Evolutionary conservation across 257 asterid species (phyloP), one percentile per base, ranked within the genome.

Genomic region (Euphrasia confusa): DNA sequence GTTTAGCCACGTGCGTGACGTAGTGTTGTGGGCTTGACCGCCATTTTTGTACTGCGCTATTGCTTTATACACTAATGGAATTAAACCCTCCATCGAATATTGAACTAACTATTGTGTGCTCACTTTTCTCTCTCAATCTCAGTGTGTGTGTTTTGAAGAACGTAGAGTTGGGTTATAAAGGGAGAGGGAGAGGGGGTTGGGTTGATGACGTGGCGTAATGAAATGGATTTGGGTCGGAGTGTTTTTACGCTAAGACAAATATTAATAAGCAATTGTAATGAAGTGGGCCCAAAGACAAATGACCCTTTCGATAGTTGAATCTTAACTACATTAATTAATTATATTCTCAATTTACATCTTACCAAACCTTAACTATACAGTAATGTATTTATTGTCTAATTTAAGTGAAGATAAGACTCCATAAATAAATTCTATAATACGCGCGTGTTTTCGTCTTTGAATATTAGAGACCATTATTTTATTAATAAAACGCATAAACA

Each of bases 51-150:
- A 87, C 52, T 90, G 95, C 63, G 83, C 73, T 39, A 90, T 84
- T 10, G 96, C 96, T 75, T 66, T 84, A 67, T 85, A 90, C 18
- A 90, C 87, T 50, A 83, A 75, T 60, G 97, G 97, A 76, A 90
- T 85, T 0, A 90, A 60, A 4, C 97, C 97, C 73, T 90, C 97
- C 97, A 90, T 90, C 2, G 24, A 21, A 21, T 21, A n/a, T n/a
- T n/a, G 24, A 21, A 21, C 24, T 21, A 21, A 21, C 24, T 21
- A 21, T n/a, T n/a, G n/a, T n/a, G n/a, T n/a, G 76, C 32, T 37
- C 21, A 68, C 12, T 61, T 6, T 55, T 21, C 30, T 10, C 4
- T 67, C 64, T 32, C 8, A 76, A 17, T 14, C 10, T 70, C 10
- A 11, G 32, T 77, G 17, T 18, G 12, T 70, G 21, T 68, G 9